Evolutionary conservation across 768 basidiomycete species (phyloP).

Genomic region (Steccherinum ochraceum): DNA sequence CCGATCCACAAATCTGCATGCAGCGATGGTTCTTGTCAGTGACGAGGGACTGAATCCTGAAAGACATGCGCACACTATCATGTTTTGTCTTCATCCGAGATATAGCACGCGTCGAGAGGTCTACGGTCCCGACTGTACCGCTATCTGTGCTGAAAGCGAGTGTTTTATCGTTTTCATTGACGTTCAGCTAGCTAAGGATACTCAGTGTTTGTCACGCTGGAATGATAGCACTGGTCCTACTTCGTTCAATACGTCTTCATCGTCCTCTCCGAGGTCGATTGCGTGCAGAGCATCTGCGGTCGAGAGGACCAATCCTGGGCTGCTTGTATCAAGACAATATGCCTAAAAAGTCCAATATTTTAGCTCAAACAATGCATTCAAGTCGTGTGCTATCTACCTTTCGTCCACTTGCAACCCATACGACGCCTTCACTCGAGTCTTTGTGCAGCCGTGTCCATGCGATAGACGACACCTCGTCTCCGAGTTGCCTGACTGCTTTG

Average conservation of each 20-base stretch:
- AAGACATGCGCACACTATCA: conserved; percentile 43
- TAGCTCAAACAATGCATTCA: too few species aligned
- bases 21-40: not conserved
- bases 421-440: conserved; percentile 33
- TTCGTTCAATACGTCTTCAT: conserved; percentile 63
- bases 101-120: conserved; percentile 44
- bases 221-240: conserved; percentile 30
- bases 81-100: conserved; percentile 57
- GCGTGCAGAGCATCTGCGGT: conserved; percentile 39
- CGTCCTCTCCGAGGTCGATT: conserved; percentile 43
- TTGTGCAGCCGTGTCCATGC: conserved; percentile 31
- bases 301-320: conserved; percentile 46
- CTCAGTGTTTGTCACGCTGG: not conserved
- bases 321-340: conserved; percentile 39
- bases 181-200: conserved; percentile 48
- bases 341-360: too few species aligned
- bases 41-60: not conserved
- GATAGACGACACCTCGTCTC: conserved; percentile 58
- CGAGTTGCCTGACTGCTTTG: conserved; percentile 55
- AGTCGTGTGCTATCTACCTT: conserved; percentile 32
- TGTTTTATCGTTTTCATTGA: conserved; percentile 44
- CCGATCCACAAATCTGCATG: conserved; percentile 62
- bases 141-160: conserved; percentile 69
- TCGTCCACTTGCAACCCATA: conserved; percentile 65
- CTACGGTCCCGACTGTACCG: conserved; percentile 61